Percentiles rank a stretch among this genome's conserved stretches.
Conservation (phyloP, 2,329 filamentous ascomycete genomes). For the Calonectria fujianensis region DNA sequence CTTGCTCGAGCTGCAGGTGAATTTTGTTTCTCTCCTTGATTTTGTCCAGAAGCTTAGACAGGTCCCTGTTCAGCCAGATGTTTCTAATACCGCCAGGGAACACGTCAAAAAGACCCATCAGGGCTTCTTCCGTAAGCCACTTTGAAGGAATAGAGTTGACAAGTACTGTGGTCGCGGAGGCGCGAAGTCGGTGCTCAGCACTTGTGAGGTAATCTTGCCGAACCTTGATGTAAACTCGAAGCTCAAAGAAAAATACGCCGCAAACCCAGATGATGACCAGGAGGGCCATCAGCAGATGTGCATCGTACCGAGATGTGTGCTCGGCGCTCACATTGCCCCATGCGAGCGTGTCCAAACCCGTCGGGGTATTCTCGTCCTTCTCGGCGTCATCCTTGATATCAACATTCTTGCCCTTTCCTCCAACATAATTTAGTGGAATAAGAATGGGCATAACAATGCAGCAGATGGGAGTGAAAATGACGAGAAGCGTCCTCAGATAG, state of each 20-base stretch:
- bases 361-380: slow-evolving; percentile 56
- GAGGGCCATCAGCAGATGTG: slow-evolving; percentile 87
- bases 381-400: slow-evolving; percentile 60
- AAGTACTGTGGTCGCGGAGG: slow-evolving; percentile 95
- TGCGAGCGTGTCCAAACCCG: slow-evolving; percentile 86
- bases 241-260: slow-evolving; percentile 88
- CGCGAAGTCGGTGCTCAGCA: slow-evolving; percentile 92
- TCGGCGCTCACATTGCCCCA: slow-evolving; percentile 88
- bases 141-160: slow-evolving; percentile 93
- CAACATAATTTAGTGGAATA: slow-evolving; percentile 87
- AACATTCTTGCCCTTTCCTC: slow-evolving; percentile 78
- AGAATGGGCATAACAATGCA: slow-evolving; percentile 88
- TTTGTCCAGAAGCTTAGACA: slow-evolving; percentile 88
- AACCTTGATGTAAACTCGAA: slow-evolving; percentile 92
- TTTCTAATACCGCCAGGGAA: slow-evolving; percentile 97
- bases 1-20: slow-evolving; percentile 83
- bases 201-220: slow-evolving; percentile 96
- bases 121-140: slow-evolving; percentile 89
- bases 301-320: slow-evolving; percentile 84
- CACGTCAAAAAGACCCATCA: slow-evolving; percentile 92
- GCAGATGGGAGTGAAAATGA: slow-evolving; percentile 93
- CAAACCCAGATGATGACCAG: slow-evolving; percentile 89
- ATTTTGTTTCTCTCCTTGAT: slow-evolving; percentile 84
- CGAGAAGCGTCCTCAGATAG: slow-evolving; percentile 84
- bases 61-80: slow-evolving; percentile 96